phyloP scores from a whole-genome alignment of 345 rosid species.

The Aethionema arabicum region DNA sequence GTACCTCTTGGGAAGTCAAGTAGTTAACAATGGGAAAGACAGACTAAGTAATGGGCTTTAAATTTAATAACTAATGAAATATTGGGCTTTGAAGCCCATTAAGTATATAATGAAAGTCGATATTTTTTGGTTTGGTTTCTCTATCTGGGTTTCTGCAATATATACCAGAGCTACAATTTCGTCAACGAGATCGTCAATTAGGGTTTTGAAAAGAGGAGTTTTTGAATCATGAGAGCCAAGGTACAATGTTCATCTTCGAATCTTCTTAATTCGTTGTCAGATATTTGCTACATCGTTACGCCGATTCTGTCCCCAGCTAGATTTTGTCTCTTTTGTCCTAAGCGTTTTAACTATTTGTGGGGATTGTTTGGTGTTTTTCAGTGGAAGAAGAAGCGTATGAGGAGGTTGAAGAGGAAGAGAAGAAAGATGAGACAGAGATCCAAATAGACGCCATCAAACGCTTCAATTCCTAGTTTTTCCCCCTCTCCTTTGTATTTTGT shows the following conservation, averaged over 20 bases:
- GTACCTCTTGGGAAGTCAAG: too few species aligned
- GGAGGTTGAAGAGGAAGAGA: slow-evolving; percentile 55
- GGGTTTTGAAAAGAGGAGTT: slow-evolving; percentile 22
- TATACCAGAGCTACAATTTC: too few species aligned
- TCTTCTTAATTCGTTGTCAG: background rate
- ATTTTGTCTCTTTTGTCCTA: background rate
- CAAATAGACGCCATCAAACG: slow-evolving; percentile 32
- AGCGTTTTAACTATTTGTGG: background rate
- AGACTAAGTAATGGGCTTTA: too few species aligned
- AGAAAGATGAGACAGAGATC: slow-evolving; percentile 54
- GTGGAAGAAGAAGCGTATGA: slow-evolving; percentile 59
- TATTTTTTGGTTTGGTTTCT: too few species aligned
- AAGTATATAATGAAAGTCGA: too few species aligned
- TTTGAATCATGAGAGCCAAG: slow-evolving; percentile 27
- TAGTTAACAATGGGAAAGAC: too few species aligned
- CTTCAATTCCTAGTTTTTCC: background rate
- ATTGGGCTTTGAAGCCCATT: too few species aligned
- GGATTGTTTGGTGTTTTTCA: slow-evolving; percentile 18
- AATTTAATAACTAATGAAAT: too few species aligned
- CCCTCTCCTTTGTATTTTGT: slow-evolving; percentile 9
- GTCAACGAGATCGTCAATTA: too few species aligned
- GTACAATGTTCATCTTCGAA: background rate
- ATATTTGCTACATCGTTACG: background rate
- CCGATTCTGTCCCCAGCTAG: background rate
- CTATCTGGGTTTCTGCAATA: too few species aligned